Evolutionary conservation across 805 yeast genomes (phyloP).

Genomic region (Blastobotrys mokoenaii): DNA sequence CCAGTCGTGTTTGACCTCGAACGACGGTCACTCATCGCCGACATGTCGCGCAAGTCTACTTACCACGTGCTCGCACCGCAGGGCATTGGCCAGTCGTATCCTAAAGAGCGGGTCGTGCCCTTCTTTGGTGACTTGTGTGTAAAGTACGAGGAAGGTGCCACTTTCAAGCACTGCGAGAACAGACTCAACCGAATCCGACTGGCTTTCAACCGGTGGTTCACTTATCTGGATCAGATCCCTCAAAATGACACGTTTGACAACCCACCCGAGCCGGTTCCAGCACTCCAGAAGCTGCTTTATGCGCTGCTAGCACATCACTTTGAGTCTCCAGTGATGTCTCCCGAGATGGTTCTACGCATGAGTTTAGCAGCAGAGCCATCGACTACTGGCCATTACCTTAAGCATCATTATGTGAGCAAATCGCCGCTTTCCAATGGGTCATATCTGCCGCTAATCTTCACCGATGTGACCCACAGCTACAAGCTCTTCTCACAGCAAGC

Average conservation of each 20-base stretch:
- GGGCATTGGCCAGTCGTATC: slow-evolving; percentile 69
- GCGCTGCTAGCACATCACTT: slow-evolving; percentile 40
- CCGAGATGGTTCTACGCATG: slow-evolving; percentile 48
- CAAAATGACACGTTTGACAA: slow-evolving; percentile 33
- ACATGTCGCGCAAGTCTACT: slow-evolving; percentile 48
- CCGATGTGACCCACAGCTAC: slow-evolving; percentile 47
- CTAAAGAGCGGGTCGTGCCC: slow-evolving; percentile 75
- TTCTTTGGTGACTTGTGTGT: slow-evolving; percentile 82
- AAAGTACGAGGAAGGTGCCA: slow-evolving; percentile 30
- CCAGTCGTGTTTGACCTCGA: slow-evolving; percentile 87
- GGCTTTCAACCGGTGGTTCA: slow-evolving; percentile 78
- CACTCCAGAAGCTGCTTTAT: slow-evolving; percentile 35
- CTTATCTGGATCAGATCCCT: slow-evolving; percentile 44
- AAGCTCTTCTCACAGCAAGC: slow-evolving; percentile 46
- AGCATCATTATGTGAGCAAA: slow-evolving; percentile 38
- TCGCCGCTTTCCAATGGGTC: slow-evolving; percentile 55
- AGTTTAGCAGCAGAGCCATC: slow-evolving; percentile 64
- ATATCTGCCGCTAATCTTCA: slow-evolving; percentile 56
- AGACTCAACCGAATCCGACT: slow-evolving; percentile 60
- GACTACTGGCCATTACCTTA: slow-evolving; percentile 36
- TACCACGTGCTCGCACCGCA: slow-evolving; percentile 79
- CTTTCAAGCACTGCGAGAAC: slow-evolving; percentile 50
- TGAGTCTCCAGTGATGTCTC: slow-evolving; percentile 17
- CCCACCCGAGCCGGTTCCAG: slow-evolving; percentile 23
- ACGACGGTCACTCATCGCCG: slow-evolving; percentile 55